Percentiles rank a stretch among this genome's conserved stretches.
phyloP scores from a whole-genome alignment of 2,329 filamentous ascomycete genomes.

The Paramyrothecium sp. region DNA sequence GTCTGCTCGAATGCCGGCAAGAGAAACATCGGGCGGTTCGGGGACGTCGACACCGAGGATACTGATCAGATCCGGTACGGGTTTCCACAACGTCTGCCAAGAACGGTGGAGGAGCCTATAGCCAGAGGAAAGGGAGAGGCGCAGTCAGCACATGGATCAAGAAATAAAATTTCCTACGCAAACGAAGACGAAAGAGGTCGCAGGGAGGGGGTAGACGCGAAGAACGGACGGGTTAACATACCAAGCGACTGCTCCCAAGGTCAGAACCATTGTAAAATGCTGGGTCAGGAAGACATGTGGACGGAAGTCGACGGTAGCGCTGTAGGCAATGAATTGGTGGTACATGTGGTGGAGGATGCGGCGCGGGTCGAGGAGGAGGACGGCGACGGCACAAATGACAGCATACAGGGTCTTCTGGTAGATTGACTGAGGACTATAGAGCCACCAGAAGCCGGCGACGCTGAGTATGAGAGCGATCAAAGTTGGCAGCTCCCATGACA shows the following conservation, averaged over 20 bases:
- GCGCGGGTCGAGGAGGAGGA: slow-evolving; percentile 31
- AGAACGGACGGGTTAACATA: slow-evolving; percentile 30
- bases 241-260: slow-evolving; percentile 52
- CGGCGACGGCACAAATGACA: slow-evolving; percentile 26
- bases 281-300: slow-evolving; percentile 46
- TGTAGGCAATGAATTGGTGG: slow-evolving; percentile 17
- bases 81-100: slow-evolving; percentile 85
- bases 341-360: slow-evolving; percentile 25
- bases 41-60: slow-evolving; percentile 94
- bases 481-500: slow-evolving; percentile 41
- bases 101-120: slow-evolving; percentile 79
- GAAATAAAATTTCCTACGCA: slow-evolving; percentile 1
- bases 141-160: slow-evolving; percentile 8
- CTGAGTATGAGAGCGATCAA: slow-evolving; percentile 38
- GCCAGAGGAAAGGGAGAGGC: slow-evolving; percentile 1
- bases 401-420: slow-evolving; percentile 28
- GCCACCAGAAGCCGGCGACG: slow-evolving; percentile 35
- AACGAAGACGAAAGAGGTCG: slow-evolving; percentile 3
- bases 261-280: slow-evolving; percentile 55
- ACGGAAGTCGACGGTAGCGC: slow-evolving; percentile 36
- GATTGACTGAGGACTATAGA: slow-evolving; percentile 29
- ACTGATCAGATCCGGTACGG: slow-evolving; percentile 84
- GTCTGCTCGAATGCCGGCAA: slow-evolving; percentile 84
- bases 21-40: slow-evolving; percentile 81
- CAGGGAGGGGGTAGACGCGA: slow-evolving; percentile 3